A percentile compares a stretch with the other conserved stretches of the same genome.
Conservation (phyloP, 225 moss, liverwort and hornwort genomes). For the Physcomitrellopsis africana region DNA sequence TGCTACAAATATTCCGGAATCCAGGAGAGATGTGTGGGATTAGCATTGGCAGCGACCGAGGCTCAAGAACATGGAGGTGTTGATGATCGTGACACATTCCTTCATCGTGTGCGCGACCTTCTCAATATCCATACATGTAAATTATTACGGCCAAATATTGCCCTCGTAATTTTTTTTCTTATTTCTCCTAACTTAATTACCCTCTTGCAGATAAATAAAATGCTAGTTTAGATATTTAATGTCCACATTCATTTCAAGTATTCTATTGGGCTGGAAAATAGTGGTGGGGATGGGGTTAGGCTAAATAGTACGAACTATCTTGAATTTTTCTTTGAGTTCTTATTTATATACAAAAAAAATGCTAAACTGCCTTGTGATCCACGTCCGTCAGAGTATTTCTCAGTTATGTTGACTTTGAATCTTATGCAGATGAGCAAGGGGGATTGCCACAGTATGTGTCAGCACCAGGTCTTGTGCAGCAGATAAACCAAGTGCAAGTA, state of each 20-base stretch:
- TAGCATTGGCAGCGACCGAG: slow-evolving; percentile 75
- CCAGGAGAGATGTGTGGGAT: slow-evolving; percentile 78
- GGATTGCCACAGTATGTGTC: slow-evolving; percentile 93
- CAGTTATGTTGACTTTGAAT: background rate
- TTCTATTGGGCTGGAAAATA: background rate
- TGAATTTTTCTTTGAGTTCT: no score
- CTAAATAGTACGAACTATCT: background rate
- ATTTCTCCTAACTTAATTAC: background rate
- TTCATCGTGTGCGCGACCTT: slow-evolving; percentile 94
- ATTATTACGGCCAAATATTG: background rate
- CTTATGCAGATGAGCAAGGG: slow-evolving; percentile 72
- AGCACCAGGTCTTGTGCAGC: slow-evolving; percentile 93
- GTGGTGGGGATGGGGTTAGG: no score
- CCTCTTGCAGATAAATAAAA: background rate
- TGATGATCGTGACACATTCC: slow-evolving; percentile 96
- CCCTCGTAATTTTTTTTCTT: no score
- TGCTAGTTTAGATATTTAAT: background rate
- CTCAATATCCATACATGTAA: slow-evolving; percentile 84
- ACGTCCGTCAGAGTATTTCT: no score
- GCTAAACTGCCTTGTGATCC: no score
- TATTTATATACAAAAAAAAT: no score
- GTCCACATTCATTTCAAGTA: background rate
- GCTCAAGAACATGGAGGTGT: slow-evolving; percentile 96
- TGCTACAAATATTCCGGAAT: slow-evolving; percentile 22
- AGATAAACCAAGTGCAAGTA: slow-evolving; percentile 83